Base-by-base conservation (phyloP, 371 early-diverging fungal genomes). In the Astathelohania contejeani region DNA sequence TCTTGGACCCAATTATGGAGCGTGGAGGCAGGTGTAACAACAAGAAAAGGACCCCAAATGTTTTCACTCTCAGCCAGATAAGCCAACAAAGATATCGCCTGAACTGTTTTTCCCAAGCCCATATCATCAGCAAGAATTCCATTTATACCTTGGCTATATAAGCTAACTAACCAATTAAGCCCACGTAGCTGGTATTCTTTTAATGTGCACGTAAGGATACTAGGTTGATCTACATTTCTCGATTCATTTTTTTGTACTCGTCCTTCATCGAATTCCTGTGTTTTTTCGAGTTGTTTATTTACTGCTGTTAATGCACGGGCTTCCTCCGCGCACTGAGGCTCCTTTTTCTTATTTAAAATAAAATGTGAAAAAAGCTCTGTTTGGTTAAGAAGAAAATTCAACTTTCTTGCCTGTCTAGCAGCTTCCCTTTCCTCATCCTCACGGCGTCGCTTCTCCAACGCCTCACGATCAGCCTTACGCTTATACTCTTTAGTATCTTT, bases 1-100 rank as follows among this genome's bases (percentile, higher is more conserved):
- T 95, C 96, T 53, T 88, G 83, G 66, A 84, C 84, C 94, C 94
- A 94, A 70, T 94, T 91, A 67, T 89, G 90, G 49, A 94, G 77
- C 0, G 92, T 91, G 14, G 88, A 87, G 0, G 88, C 82, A 1
- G 92, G 92, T 0, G 90, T 85, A 61, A 94, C 83, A 10, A 94
- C 83, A 54, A 94, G 72, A 73, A 90, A 91, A 0, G 90, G 92
- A 14, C 91, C 91, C 84, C 85, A 85, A 45, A 90, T 84, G 62
- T 83, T 82, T 62, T 90, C 83, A 4, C 43, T 66, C 46, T 77
- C 77, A 20, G 72, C 73, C 22, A 91, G 69, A 63, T 87, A 81
- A 7, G 87, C 85, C 73, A 94, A 77, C 32, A 90, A 69, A 7
- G 90, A 82, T 56, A 93, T 90, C 0, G 87, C 83, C 73, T 93